Conservation (phyloP, 257 asterid species). For the Mitragyna speciosa region DNA sequence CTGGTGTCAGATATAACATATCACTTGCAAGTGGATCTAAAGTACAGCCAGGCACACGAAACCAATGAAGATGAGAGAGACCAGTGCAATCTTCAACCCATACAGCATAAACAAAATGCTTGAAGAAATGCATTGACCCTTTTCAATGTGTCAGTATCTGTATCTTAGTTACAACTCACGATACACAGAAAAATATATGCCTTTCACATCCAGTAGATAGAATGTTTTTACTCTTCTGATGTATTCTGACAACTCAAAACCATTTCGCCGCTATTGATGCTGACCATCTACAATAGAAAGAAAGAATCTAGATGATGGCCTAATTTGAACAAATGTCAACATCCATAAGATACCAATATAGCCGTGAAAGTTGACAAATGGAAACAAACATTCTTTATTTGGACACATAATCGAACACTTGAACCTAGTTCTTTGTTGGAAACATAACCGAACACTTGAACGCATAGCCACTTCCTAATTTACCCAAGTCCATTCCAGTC, state of each 20-base stretch:
- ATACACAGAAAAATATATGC: slow-evolving; percentile 26
- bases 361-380: background rate
- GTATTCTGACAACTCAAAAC: slow-evolving; percentile 61
- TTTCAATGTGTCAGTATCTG: background rate
- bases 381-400: background rate
- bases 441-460: background rate
- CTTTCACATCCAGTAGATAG: slow-evolving; percentile 70
- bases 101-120: no score
- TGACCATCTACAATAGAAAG: slow-evolving; percentile 45
- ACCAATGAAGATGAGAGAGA: slow-evolving; percentile 78
- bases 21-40: slow-evolving; percentile 48
- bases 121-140: slow-evolving; percentile 74
- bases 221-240: slow-evolving; percentile 45
- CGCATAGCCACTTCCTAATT: background rate
- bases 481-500: background rate
- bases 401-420: no score
- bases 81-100: slow-evolving; percentile 68
- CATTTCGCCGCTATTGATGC: slow-evolving; percentile 63
- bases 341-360: background rate
- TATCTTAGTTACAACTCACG: no score
- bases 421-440: background rate
- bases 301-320: slow-evolving; percentile 70
- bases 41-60: slow-evolving; percentile 66
- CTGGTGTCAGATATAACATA: slow-evolving; percentile 51
- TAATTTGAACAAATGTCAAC: slow-evolving; percentile 25